Base-by-base conservation (phyloP, 495 filamentous ascomycete genomes). In the Penicillium desertorum region DNA sequence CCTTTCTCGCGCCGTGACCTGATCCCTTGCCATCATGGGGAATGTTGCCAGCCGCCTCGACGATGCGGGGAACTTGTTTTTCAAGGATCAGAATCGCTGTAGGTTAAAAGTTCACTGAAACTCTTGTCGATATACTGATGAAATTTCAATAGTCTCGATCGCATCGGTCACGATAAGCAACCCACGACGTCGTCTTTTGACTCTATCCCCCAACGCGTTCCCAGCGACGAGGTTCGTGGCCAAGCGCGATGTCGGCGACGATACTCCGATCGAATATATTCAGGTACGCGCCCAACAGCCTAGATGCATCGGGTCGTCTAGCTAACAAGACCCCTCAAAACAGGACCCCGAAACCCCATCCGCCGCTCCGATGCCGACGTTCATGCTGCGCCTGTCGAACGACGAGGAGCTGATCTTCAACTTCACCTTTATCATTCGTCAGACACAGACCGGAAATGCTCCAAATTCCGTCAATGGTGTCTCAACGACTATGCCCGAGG, bases 61-160 rank as follows among this genome's bases (percentile, higher is more conserved):
- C 67, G 92, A 96, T 75, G 88, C 88, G 67, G 82, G 86, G 60
- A 79, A 82, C 65, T 74, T 97, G 71, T 92, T 88, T 70, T 81
- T 97, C 71, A 87, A 89, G 76, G 92, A 98, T 70, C 94, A 97
- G 76, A 89, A 79, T 67, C 85, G 90, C 79, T 84, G 93, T 98
- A 72, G 61, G 83, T 58, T n/a, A 17, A 22, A n/a, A 17, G 6
- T 32, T 30, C 51, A 25, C 22, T 4, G 12, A 27, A 34, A 4
- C 8, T 53, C 17, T 36, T 14, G 10, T 12, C n/a, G 23, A 25
- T 41, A 43, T 55, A 44, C 60, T 67, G 53, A 62, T 58, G 25
- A 52, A 52, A 42, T 62, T 37, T 37, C 20, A 59, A 22, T 72
- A 98, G 94, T 98, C 65, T 88, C 90, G 54, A 88, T 96, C 74